Evolutionary conservation across 2,329 filamentous ascomycete genomes (phyloP), one percentile per base, ranked within the genome.

Genomic region (Ophiocordyceps robertsii): DNA sequence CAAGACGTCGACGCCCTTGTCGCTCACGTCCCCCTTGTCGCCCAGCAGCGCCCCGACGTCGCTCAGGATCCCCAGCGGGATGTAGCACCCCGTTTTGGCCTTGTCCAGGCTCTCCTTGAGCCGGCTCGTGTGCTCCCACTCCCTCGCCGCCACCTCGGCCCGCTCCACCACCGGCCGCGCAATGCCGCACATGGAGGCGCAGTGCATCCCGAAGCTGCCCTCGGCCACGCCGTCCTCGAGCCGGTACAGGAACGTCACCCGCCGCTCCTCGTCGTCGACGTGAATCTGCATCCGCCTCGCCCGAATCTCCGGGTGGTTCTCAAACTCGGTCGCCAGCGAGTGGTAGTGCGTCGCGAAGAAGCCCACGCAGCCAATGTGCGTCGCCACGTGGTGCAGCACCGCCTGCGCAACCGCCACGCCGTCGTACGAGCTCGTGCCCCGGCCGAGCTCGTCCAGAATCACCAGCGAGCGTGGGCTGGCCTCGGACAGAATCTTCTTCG

Each of bases 341-440:
- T 95, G 92, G 62, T 98, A 98, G 57, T 98, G 92, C 0, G 92
- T 98, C 1, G 92, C 92, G 55, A 98, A 98, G 74, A 95, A 96
- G 31, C 92, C 92, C 3, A 95, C 68, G 41, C 90, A 94, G 41
- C 92, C 92, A 41, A 95, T 84, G 53, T 96, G 88, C 4, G 85
- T 85, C 8, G 90, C 89, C 14, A 96, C 77, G 52, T 98, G 90
- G 58, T 98, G 92, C n/a, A 98, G 74, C 0, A 98, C 92, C 1
- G 92, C 87, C 61, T 98, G 90, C 0, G 92, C 92, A 3, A 98
- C 92, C 0, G 92, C 90, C 1, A 98, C 88, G 50, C 92, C 92
- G 53, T 98, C 92, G 59, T 96, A 96, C 29, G 86, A 94, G 46
- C 82, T 89, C 0, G 92, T 98, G 41, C 92, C 92, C 48, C 92